Conservation (phyloP, 768 basidiomycete genomes). For the Scleroderma bovista region DNA sequence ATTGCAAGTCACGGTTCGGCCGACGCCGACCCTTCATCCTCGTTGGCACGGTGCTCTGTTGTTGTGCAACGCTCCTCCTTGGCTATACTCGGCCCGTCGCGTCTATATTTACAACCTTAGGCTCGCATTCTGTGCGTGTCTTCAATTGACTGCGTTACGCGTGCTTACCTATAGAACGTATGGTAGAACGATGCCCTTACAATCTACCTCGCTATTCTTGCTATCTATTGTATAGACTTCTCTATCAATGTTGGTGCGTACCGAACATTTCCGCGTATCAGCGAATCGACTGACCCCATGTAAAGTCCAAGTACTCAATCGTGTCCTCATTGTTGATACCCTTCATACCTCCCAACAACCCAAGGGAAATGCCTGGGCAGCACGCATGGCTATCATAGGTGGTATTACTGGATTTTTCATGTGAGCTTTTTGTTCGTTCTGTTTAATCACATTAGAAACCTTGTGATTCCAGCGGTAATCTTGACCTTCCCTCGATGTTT, state of each 20-base stretch:
- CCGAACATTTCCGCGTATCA: no score
- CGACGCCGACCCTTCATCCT: conserved; percentile 85
- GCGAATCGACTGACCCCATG: conserved; percentile 14
- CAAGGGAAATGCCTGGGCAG: conserved; percentile 91
- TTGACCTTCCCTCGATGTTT: conserved; percentile 63
- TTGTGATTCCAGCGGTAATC: conserved; percentile 53
- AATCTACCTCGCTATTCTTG: conserved; percentile 67
- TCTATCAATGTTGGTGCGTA: conserved; percentile 35
- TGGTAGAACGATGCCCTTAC: conserved; percentile 59
- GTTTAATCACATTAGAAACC: neutral
- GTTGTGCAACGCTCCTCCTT: conserved; percentile 69
- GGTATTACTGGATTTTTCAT: conserved; percentile 83
- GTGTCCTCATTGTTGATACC: conserved; percentile 84
- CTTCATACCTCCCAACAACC: conserved; percentile 72
- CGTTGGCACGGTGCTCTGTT: conserved; percentile 58
- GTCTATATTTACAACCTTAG: conserved; percentile 32
- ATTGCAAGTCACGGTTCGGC: conserved; percentile 77
- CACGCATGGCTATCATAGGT: conserved; percentile 84
- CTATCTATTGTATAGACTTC: conserved; percentile 67
- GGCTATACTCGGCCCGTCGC: conserved; percentile 77
- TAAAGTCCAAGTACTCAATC: conserved; percentile 82
- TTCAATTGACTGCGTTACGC: neutral
- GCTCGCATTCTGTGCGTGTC: conserved; percentile 30
- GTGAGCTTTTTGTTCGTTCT: conserved; percentile 39
- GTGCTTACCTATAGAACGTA: neutral